Evolutionary conservation across 2,329 filamentous ascomycete species (phyloP).

Genomic region (Penicillium sp.): DNA sequence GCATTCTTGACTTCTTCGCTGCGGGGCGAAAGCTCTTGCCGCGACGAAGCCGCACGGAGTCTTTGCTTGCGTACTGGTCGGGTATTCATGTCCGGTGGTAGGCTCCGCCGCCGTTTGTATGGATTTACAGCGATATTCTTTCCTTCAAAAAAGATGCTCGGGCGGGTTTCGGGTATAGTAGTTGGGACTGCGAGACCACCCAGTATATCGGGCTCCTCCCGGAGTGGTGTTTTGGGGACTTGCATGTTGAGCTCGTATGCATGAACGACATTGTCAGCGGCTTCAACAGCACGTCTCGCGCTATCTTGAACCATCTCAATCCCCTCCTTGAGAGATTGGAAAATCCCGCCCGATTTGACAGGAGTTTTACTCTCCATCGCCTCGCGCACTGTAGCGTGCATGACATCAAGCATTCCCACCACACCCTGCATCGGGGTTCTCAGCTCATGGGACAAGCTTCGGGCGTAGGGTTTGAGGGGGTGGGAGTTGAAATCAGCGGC

Average conservation of each 20-base stretch:
- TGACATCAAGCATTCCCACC: slow-evolving; percentile 66
- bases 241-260: slow-evolving; percentile 69
- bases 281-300: slow-evolving; percentile 61
- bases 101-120: slow-evolving; percentile 40
- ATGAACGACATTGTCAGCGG: slow-evolving; percentile 66
- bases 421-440: slow-evolving; percentile 68
- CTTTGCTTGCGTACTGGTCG: slow-evolving; percentile 32
- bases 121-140: slow-evolving; percentile 38
- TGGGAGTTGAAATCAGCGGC: slow-evolving; percentile 51
- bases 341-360: slow-evolving; percentile 46
- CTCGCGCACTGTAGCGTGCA: slow-evolving; percentile 64
- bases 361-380: slow-evolving; percentile 50
- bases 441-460: slow-evolving; percentile 62
- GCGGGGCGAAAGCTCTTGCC: slow-evolving; percentile 31
- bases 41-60: slow-evolving; percentile 24
- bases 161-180: slow-evolving; percentile 26
- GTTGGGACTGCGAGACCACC: slow-evolving; percentile 19
- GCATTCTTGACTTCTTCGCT: slow-evolving; percentile 36
- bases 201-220: slow-evolving; percentile 31
- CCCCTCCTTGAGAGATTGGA: slow-evolving; percentile 56
- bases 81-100: slow-evolving; percentile 29
- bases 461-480: slow-evolving; percentile 62
- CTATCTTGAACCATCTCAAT: slow-evolving; percentile 67
- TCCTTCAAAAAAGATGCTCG: slow-evolving; percentile 37
- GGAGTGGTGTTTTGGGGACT: slow-evolving; percentile 55